These are phyloP conservation scores for Lactifluus volemus DNA, from an alignment of 768 basidiomycete genomes.

Conservation along the genomic window DNA sequence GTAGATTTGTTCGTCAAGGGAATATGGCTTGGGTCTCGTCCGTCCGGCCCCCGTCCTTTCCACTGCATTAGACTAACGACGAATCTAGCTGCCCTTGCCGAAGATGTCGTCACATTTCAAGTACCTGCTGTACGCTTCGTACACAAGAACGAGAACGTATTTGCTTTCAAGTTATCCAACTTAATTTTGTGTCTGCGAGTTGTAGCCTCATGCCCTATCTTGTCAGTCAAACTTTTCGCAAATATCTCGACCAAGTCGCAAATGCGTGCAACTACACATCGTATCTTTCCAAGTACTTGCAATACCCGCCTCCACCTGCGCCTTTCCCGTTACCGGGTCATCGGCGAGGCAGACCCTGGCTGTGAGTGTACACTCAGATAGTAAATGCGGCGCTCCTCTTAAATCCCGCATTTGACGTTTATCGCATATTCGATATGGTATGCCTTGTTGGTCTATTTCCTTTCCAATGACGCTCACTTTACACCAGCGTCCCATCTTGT, in stretches of 20 bases:
- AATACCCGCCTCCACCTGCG: conserved; percentile 15
- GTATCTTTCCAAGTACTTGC: conserved; percentile 8
- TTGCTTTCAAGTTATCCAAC: conserved; percentile 9
- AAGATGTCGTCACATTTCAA: neutral
- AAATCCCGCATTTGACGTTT: conserved; percentile 18
- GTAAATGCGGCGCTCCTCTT: neutral
- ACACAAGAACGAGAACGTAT: conserved; percentile 7
- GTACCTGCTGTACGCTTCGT: conserved; percentile 8
- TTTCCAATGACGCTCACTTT: neutral
- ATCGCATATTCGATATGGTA: conserved; percentile 19
- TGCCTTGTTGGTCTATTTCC: neutral
- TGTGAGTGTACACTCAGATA: conserved; percentile 11
- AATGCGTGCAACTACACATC: conserved; percentile 10
- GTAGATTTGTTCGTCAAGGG: conserved; percentile 11
- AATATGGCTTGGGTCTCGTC: conserved; percentile 17
- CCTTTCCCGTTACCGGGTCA: conserved; percentile 15
- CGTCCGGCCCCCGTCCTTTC: neutral
- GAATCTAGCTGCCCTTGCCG: neutral
- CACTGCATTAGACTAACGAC: neutral
- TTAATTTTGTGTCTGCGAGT: neutral
- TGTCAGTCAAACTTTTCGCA: conserved; percentile 16
- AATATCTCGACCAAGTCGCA: conserved; percentile 8
- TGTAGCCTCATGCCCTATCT: neutral
- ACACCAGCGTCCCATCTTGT: conserved; percentile 12
- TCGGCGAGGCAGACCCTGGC: conserved; percentile 5